Conservation (phyloP, 495 filamentous ascomycete genomes). For the Tuber borchii region DNA sequence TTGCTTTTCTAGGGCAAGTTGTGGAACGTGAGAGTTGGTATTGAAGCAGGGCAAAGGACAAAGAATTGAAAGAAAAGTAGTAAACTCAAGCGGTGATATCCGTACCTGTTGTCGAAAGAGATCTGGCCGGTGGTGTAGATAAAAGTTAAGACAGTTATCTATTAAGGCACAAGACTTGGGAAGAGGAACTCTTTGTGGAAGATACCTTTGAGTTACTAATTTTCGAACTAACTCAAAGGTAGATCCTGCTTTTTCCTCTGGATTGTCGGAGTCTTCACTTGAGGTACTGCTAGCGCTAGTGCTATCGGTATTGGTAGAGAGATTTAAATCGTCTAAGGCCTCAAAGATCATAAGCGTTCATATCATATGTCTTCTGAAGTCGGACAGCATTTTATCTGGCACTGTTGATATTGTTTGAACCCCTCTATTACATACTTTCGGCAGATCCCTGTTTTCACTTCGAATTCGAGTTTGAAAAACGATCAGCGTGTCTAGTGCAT, state of each 20-base stretch:
- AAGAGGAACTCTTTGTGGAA: background rate
- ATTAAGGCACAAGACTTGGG: background rate
- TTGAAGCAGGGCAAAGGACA: background rate
- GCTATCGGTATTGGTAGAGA: background rate
- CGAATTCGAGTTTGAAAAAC: no score
- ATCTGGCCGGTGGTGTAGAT: background rate
- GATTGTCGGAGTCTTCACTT: background rate
- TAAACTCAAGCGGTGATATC: background rate
- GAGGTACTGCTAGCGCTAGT: background rate
- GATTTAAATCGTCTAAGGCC: background rate
- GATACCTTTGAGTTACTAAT: background rate
- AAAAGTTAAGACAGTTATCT: background rate
- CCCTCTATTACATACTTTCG: no score
- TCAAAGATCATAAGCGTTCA: background rate
- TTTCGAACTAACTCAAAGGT: background rate
- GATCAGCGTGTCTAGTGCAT: no score
- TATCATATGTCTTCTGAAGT: no score
- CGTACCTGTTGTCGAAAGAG: background rate
- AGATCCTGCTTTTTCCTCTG: background rate
- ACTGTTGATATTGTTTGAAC: no score
- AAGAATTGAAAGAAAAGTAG: background rate
- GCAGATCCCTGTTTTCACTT: no score
- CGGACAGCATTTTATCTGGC: no score
- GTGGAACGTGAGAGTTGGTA: background rate
- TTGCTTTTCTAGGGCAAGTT: background rate